phyloP scores from a whole-genome alignment of 257 asterid genomes.

The Capsicum chinense region DNA sequence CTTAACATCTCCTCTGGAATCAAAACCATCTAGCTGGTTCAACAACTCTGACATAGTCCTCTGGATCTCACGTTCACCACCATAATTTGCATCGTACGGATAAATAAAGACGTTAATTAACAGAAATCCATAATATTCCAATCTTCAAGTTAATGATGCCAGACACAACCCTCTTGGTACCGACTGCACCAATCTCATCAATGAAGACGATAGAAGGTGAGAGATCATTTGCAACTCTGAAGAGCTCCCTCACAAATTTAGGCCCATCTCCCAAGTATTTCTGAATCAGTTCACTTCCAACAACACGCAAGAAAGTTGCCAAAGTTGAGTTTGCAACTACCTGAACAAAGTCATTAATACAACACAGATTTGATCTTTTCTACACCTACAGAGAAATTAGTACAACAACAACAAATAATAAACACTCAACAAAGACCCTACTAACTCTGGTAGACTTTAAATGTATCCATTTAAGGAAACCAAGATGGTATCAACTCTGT shows the following conservation, averaged over 20 bases:
- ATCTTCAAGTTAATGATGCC: neutral
- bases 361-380: too few species aligned
- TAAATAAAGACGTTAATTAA: too few species aligned
- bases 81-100: too few species aligned
- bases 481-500: too few species aligned
- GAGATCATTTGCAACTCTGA: conserved; percentile 95
- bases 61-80: too few species aligned
- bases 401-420: too few species aligned
- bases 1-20: too few species aligned
- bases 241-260: conserved; percentile 92
- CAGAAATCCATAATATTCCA: too few species aligned
- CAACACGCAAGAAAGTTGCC: conserved; percentile 96
- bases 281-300: conserved; percentile 91
- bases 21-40: neutral
- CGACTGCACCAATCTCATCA: conserved; percentile 95
- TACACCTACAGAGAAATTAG: too few species aligned
- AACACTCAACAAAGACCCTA: too few species aligned
- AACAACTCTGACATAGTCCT: neutral
- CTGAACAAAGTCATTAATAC: conserved; percentile 41
- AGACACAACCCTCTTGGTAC: conserved; percentile 75
- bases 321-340: conserved; percentile 98
- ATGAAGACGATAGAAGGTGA: conserved; percentile 97
- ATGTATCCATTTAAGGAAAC: too few species aligned
- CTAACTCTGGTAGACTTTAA: too few species aligned
- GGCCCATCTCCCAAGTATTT: conserved; percentile 98